These are phyloP conservation scores for Mortierella alpina DNA, from an alignment of 192 early-diverging fungal species.

Conservation along the genomic window DNA sequence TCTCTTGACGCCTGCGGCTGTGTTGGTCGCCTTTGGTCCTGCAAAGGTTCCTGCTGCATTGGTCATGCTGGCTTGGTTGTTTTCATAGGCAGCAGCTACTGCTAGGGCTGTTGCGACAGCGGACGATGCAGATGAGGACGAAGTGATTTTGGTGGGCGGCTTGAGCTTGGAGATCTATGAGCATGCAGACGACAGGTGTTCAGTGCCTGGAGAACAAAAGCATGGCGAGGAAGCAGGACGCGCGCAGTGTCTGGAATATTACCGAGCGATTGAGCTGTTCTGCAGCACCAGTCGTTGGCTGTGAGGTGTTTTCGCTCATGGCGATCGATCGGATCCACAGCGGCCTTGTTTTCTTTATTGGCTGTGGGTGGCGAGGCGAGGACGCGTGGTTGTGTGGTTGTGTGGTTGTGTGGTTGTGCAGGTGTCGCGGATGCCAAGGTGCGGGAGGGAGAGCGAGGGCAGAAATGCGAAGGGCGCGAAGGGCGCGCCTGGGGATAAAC, in stretches of 20 bases:
- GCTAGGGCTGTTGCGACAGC: conserved; percentile 38
- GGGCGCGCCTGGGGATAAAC: too few relatives aligned
- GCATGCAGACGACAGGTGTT: too few relatives aligned
- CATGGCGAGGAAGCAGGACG: neutral
- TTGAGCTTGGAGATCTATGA: conserved; percentile 42
- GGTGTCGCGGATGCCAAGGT: too few relatives aligned
- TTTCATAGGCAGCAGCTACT: conserved; percentile 22
- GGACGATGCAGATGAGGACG: conserved; percentile 26
- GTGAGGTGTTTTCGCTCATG: too few relatives aligned
- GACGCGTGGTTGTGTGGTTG: too few relatives aligned
- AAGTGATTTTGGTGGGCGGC: conserved; percentile 36
- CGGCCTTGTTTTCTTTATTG: too few relatives aligned
- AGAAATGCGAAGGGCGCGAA: too few relatives aligned
- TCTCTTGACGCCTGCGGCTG: conserved; percentile 15
- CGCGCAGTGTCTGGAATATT: neutral
- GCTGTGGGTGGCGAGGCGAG: too few relatives aligned
- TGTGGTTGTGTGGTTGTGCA: too few relatives aligned
- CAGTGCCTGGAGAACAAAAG: neutral
- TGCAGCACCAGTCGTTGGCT: too few relatives aligned
- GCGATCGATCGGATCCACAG: too few relatives aligned
- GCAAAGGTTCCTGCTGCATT: neutral
- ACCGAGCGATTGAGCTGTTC: conserved; percentile 39
- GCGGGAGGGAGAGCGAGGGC: too few relatives aligned
- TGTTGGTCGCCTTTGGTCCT: neutral
- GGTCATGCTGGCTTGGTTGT: conserved; percentile 17